Evolutionary conservation across 441 rosid genomes (phyloP).

Genomic region (Metrosideros polymorpha): DNA sequence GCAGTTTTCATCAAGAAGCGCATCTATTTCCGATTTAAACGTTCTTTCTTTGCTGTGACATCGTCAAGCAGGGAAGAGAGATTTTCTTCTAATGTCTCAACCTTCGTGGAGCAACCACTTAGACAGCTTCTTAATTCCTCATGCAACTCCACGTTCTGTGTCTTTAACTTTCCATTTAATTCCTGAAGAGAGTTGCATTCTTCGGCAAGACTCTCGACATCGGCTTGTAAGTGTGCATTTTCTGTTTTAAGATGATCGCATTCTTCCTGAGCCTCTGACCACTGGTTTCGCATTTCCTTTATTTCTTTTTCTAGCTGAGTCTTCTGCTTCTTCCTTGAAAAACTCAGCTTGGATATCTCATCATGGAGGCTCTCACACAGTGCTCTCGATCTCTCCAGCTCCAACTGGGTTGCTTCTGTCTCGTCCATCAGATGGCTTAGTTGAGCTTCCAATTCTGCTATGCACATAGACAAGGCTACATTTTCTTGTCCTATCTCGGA

Average conservation of each 20-base stretch:
- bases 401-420: constrained; percentile 13
- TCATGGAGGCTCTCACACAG: constrained; percentile 14
- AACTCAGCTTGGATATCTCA: constrained; percentile 22
- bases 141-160: constrained; percentile 25
- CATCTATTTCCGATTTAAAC: constrained; percentile 23
- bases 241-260: constrained; percentile 15
- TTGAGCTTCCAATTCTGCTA: constrained; percentile 30
- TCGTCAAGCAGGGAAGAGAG: constrained; percentile 31
- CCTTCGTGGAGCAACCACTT: constrained; percentile 22
- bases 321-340: constrained; percentile 17
- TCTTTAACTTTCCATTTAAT: constrained; percentile 24
- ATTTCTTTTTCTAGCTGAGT: constrained; percentile 23
- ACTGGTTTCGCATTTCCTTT: constrained; percentile 13
- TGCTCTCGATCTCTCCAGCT: constrained; percentile 20
- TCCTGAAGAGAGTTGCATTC: constrained; percentile 25
- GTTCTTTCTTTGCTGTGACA: constrained; percentile 26
- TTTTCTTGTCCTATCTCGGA: constrained; percentile 36
- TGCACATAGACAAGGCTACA: constrained; percentile 12
- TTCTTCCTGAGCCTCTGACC: constrained; percentile 23
- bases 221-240: constrained; percentile 20
- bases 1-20: constrained; percentile 24
- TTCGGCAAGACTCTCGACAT: constrained; percentile 16
- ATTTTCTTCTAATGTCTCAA: constrained; percentile 25
- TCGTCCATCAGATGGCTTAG: constrained; percentile 24
- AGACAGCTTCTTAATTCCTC: constrained; percentile 18